A percentile compares a stretch with the other conserved stretches of the same genome.
Evolutionary conservation across 2,329 filamentous ascomycete genomes (phyloP).

Genomic region (Calonectria pseudoreteaudii): DNA sequence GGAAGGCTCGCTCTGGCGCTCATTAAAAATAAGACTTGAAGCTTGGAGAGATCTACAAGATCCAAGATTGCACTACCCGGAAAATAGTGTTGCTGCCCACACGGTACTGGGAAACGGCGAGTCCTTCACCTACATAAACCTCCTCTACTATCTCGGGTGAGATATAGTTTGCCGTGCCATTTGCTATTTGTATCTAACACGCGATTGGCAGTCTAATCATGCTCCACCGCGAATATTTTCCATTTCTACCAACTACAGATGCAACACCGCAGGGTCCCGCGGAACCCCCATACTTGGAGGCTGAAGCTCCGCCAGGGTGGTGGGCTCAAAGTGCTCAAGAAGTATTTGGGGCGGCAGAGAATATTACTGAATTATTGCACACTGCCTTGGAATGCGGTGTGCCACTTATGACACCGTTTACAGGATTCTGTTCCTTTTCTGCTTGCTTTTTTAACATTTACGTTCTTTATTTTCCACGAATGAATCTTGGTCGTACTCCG

Average conservation of each 20-base stretch:
- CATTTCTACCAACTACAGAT: slow-evolving; percentile 51
- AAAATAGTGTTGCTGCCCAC: slow-evolving; percentile 49
- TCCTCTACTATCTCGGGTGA: slow-evolving; percentile 56
- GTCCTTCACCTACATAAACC: slow-evolving; percentile 53
- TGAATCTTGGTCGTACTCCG: slow-evolving; percentile 50
- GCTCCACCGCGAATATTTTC: slow-evolving; percentile 55
- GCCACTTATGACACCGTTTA: slow-evolving; percentile 52
- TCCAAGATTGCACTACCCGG: slow-evolving; percentile 48
- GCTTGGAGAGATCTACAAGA: slow-evolving; percentile 49
- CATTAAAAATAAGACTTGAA: slow-evolving; percentile 43
- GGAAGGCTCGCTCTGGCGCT: slow-evolving; percentile 47
- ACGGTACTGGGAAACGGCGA: slow-evolving; percentile 52
- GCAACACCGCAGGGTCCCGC: slow-evolving; percentile 49
- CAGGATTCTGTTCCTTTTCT: slow-evolving; percentile 56
- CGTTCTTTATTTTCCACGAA: slow-evolving; percentile 50
- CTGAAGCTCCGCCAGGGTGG: slow-evolving; percentile 49
- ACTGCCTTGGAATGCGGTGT: slow-evolving; percentile 49
- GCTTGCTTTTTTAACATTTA: slow-evolving; percentile 55
- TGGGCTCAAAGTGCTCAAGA: slow-evolving; percentile 52
- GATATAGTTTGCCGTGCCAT: background rate
- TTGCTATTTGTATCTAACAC: background rate
- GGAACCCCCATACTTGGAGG: slow-evolving; percentile 51
- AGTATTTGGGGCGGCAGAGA: slow-evolving; percentile 49
- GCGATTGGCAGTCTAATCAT: slow-evolving; percentile 48
- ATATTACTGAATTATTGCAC: slow-evolving; percentile 47